Evolutionary conservation across 306 rosid species (phyloP).

Genomic region (Vigna angularis): DNA sequence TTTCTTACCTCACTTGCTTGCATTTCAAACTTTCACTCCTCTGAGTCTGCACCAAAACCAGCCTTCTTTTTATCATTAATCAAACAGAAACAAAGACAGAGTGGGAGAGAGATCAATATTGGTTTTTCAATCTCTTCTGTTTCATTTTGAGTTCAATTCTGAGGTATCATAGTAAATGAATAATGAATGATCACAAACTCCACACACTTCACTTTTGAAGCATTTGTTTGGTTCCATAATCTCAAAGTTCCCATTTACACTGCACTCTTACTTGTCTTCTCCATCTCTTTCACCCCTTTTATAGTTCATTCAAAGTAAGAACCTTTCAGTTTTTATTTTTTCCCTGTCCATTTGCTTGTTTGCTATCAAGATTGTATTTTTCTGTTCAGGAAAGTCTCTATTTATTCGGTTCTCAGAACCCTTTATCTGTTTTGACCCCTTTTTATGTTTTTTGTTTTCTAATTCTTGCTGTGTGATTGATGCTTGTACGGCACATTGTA

Average conservation of each 20-base stretch:
- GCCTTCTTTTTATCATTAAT: not conserved
- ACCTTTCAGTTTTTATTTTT: not conserved
- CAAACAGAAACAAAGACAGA: not conserved
- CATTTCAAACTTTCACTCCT: not conserved
- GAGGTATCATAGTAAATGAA: not conserved
- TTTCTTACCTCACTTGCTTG: not conserved
- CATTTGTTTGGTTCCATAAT: not conserved
- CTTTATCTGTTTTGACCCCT: not conserved
- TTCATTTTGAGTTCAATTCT: not conserved
- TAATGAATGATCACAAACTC: not conserved
- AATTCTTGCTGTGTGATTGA: not conserved
- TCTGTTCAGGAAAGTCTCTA: not conserved
- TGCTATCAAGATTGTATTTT: not conserved
- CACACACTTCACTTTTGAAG: not conserved
- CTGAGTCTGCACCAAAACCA: not conserved
- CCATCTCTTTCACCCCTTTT: not conserved
- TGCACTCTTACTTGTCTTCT: not conserved
- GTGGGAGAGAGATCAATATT: not conserved
- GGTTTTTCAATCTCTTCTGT: not conserved
- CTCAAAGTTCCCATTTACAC: not conserved
- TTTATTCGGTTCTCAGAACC: not conserved
- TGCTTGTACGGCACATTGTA: not conserved
- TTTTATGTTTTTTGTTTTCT: not conserved
- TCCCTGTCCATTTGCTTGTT: not conserved
- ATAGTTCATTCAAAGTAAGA: not conserved